Conservation (phyloP, 2,329 filamentous ascomycete genomes). For the Chalaropsis ovoidea region DNA sequence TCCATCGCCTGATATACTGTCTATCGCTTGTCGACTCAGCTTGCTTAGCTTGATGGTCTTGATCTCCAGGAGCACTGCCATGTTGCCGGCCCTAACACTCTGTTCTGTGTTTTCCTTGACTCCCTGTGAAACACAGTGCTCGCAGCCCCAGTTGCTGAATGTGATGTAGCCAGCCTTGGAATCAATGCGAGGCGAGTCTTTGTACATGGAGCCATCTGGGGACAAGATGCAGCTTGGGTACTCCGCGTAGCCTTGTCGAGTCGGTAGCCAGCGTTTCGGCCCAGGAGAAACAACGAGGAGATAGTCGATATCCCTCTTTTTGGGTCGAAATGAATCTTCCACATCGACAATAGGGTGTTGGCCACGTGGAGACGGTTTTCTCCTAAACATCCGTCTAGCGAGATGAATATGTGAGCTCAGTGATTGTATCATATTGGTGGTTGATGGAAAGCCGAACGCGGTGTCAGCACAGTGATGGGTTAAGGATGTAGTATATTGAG, state of each 20-base stretch:
- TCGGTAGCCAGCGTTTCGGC: slow-evolving; percentile 21
- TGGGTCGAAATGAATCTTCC: neutral
- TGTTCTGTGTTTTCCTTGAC: slow-evolving; percentile 16
- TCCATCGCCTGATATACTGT: neutral
- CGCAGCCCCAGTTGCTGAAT: slow-evolving; percentile 24
- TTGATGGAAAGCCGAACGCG: neutral
- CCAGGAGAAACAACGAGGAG: slow-evolving; percentile 19
- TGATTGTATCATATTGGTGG: slow-evolving; percentile 6
- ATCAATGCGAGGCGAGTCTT: slow-evolving; percentile 18
- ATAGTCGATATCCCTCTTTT: slow-evolving; percentile 12
- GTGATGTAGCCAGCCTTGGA: slow-evolving; percentile 17
- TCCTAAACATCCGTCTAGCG: neutral
- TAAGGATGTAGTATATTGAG: neutral
- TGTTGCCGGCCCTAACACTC: slow-evolving; percentile 5
- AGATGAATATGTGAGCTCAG: neutral
- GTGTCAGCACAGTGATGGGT: neutral
- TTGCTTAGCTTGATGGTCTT: slow-evolving; percentile 20
- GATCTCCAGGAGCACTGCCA: slow-evolving; percentile 22
- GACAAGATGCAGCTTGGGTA: slow-evolving; percentile 22
- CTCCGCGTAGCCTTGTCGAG: slow-evolving; percentile 14
- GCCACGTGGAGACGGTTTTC: neutral
- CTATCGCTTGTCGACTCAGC: slow-evolving; percentile 11
- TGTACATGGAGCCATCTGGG: slow-evolving; percentile 20
- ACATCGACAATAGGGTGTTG: neutral
- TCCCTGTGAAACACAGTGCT: slow-evolving; percentile 19